phyloP scores from a whole-genome alignment of 306 rosid species.

The Lathyrus aphaca region DNA sequence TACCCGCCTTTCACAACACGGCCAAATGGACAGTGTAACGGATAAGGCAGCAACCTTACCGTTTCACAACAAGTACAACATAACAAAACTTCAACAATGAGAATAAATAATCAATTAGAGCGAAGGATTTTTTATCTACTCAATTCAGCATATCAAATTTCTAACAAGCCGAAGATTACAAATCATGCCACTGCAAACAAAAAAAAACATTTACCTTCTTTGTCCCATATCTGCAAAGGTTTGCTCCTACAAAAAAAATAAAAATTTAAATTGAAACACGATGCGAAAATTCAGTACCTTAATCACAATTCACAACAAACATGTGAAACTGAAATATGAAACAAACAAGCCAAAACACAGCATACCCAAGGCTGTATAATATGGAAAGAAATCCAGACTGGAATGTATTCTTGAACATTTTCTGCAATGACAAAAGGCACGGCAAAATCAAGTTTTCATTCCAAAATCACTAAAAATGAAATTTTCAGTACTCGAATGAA shows the following conservation, averaged over 20 bases:
- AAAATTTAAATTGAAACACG: not conserved
- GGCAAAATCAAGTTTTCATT: not conserved
- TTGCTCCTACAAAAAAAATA: conserved; percentile 66
- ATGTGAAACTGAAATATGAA: not conserved
- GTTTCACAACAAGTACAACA: not conserved
- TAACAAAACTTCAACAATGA: not conserved
- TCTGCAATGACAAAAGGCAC: conserved; percentile 42
- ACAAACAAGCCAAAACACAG: conserved; percentile 2
- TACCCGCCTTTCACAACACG: not conserved
- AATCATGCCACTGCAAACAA: not conserved
- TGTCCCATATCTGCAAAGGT: conserved; percentile 98
- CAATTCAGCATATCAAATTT: not conserved
- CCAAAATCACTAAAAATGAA: not conserved
- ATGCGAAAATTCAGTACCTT: conserved; percentile 33
- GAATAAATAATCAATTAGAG: not conserved
- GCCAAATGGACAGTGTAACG: not conserved
- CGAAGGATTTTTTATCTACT: not conserved
- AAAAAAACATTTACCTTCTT: conserved; percentile 70
- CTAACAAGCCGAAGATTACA: conserved; percentile 17
- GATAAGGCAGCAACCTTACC: not conserved
- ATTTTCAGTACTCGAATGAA: not conserved
- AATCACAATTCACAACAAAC: conserved; percentile 26
- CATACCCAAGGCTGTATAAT: conserved; percentile 94
- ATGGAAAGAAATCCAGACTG: conserved; percentile 97
- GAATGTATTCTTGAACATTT: conserved; percentile 95